phyloP scores from a whole-genome alignment of 1,284 basidiomycete species.

The Cryptococcus neoformans region DNA sequence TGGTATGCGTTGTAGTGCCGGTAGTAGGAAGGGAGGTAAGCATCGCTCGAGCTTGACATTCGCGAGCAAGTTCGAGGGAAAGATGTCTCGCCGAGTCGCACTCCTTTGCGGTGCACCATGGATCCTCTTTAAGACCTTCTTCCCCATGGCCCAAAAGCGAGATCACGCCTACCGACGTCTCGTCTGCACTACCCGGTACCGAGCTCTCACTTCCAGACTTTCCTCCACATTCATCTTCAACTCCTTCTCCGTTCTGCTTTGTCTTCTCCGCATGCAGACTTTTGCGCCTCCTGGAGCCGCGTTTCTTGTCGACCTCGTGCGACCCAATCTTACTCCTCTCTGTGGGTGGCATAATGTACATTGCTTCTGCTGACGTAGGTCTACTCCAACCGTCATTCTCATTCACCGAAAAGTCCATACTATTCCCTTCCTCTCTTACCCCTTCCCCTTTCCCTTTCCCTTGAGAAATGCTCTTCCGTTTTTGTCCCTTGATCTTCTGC shows the following conservation, averaged over 20 bases:
- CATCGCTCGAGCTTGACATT: background rate
- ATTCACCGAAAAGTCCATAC: background rate
- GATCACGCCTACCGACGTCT: background rate
- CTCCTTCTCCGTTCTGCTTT: background rate
- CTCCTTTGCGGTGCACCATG: background rate
- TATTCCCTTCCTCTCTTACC: too few relatives aligned
- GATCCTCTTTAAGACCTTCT: background rate
- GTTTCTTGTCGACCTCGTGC: background rate
- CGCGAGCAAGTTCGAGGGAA: background rate
- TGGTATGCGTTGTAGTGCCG: too few relatives aligned
- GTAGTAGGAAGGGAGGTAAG: background rate
- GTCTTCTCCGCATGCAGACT: background rate
- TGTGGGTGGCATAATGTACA: constrained; percentile 14
- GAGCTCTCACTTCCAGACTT: background rate
- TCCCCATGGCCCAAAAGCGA: too few relatives aligned
- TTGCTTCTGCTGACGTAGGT: background rate
- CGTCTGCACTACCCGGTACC: background rate
- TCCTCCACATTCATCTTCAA: background rate
- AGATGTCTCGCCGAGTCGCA: background rate
- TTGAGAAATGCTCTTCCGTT: background rate
- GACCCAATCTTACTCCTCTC: constrained; percentile 14
- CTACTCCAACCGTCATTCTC: background rate
- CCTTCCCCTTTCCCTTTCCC: background rate
- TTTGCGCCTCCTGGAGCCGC: background rate
- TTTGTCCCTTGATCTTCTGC: background rate